Base-by-base conservation (phyloP, 495 filamentous ascomycete genomes). In the Aspergillus bridgeri region DNA sequence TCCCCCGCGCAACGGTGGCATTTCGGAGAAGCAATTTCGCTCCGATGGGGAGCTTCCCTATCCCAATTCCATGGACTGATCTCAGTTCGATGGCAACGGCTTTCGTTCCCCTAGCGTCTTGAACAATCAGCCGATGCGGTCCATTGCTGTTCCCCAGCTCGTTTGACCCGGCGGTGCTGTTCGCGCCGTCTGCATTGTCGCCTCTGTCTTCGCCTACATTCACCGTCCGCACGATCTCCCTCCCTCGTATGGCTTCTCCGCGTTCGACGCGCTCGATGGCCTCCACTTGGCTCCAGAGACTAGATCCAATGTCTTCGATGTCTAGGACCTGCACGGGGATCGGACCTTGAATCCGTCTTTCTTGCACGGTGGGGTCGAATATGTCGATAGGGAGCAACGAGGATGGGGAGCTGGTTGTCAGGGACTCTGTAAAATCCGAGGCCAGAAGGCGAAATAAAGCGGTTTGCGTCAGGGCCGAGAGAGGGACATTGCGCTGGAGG, bases 231-330 rank as follows among this genome's bases (percentile, higher is more conserved):
- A 98, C 83, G 21, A 97, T 83, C 70, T 97, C 90, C 6, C 91
- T 69, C 1, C 94, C 94, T 23, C 87, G 81, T 9, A 86, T 89
- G 38, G 81, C 83, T 70, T 98, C 94, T 3, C 93, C 93, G 7
- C 92, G 80, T 68, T 92, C 89, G 8, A 84, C 75, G 46, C 88
- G 85, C 69, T 98, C 94, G 22, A 98, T 79, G 20, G 84, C 84
- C 63, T 97, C 92, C 42, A 96, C 82, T 64, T 96, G 89, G 63
- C 88, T 86, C 88, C 91, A 92, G 20, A 86, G 78, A 62, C 86
- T 89, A 15, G 80, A 81, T 15, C 85, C 81, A 43, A 98, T 77
- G 64, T 96, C 92, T 64, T 92, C 89, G 18, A 97, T 80, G 48
- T 90, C 90, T 0, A 96, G 70, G 0, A 97, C 83, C 68, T 98